Base-by-base conservation (phyloP, 805 yeast genomes). In the Blastobotrys muscicola region DNA sequence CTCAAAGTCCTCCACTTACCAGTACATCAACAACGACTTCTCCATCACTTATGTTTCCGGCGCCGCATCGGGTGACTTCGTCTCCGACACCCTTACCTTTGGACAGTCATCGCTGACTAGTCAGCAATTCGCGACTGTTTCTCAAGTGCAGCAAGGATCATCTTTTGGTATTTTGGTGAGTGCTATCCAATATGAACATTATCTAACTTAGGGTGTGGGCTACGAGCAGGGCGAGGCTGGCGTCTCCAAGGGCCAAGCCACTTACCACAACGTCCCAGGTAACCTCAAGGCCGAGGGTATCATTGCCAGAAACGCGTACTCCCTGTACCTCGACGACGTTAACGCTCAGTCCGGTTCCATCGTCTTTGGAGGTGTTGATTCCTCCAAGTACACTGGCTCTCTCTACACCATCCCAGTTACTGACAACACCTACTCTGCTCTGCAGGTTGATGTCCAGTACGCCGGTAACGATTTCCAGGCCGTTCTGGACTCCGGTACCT, bases 181-280 rank as follows among this genome's bases (percentile, higher is more conserved):
- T n/a, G n/a, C n/a, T n/a, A n/a, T n/a, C n/a, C n/a, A n/a, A n/a
- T n/a, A n/a, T n/a, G n/a, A n/a, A n/a, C n/a, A n/a, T n/a, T n/a
- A n/a, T n/a, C n/a, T n/a, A n/a, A n/a, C n/a, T n/a, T n/a, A n/a
- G n/a, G n/a, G n/a, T n/a, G n/a, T n/a, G n/a, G n/a, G n/a, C n/a
- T n/a, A n/a, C n/a, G n/a, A n/a, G n/a, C n/a, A n/a, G n/a, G n/a
- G n/a, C n/a, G n/a, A n/a, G n/a, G n/a, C n/a, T n/a, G n/a, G n/a
- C n/a, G n/a, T n/a, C n/a, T n/a, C n/a, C n/a, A 6, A 20, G 26
- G 26, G 26, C 26, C 26, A 20, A 6, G 26, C 26, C 26, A 6
- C 29, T 13, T 82, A 82, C 58, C 66, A 70, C 39, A 82, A 82
- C 57, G 60, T 82, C 43, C 90, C 90, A 0, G 50, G 66, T 38